These are phyloP conservation scores for Cucumis cinereus DNA, from an alignment of 306 rosid species.

Conservation along the genomic window DNA sequence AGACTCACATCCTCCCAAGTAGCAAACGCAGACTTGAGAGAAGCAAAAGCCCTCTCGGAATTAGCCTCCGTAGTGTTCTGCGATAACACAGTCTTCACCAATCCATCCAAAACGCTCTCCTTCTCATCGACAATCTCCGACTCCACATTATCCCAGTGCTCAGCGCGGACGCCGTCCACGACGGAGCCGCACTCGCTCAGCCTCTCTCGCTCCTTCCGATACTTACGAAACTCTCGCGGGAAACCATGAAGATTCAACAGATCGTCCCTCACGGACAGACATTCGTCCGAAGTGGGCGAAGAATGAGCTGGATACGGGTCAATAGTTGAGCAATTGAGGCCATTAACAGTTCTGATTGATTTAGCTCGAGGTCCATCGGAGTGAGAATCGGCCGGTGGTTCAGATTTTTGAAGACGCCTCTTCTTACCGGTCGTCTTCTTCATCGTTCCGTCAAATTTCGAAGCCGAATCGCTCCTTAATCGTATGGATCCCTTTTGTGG, in stretches of 20 bases:
- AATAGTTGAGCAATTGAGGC: not conserved
- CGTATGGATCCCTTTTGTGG: not conserved
- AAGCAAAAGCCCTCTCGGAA: constrained; percentile 53
- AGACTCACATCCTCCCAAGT: constrained; percentile 38
- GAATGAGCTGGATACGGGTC: constrained; percentile 47
- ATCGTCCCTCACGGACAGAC: constrained; percentile 49
- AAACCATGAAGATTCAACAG: constrained; percentile 63
- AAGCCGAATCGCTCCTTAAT: not conserved
- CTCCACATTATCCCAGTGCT: not conserved
- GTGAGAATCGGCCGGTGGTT: not conserved
- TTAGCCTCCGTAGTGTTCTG: constrained; percentile 77
- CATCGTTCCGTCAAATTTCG: constrained; percentile 16
- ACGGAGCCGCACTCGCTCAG: not conserved
- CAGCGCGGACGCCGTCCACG: not conserved
- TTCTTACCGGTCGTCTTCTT: constrained; percentile 22
- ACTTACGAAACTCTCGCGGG: constrained; percentile 61
- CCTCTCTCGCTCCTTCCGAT: constrained; percentile 26
- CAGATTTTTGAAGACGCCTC: constrained; percentile 15
- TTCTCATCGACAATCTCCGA: constrained; percentile 12
- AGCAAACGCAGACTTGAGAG: constrained; percentile 70
- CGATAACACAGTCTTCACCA: constrained; percentile 68
- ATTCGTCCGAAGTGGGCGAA: constrained; percentile 45
- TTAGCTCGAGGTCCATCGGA: constrained; percentile 9
- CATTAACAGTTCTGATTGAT: constrained; percentile 8
- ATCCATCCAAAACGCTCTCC: constrained; percentile 70